Conservation (phyloP, 768 basidiomycete species). For the Hygrocybe punicea region DNA sequence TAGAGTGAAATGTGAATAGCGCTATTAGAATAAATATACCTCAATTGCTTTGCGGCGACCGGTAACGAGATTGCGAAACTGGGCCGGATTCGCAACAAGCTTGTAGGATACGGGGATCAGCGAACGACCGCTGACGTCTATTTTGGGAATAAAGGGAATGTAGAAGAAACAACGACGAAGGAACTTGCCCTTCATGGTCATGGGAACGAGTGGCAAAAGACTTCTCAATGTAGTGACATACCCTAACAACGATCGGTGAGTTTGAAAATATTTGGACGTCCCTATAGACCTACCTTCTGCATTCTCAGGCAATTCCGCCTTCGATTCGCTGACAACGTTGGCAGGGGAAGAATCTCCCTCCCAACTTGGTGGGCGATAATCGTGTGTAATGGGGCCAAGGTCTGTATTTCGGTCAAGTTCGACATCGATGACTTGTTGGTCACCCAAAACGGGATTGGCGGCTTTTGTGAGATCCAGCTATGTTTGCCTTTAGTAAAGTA, state of each 20-base stretch:
- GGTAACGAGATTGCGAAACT: slow-evolving; percentile 37
- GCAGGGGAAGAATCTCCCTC: background rate
- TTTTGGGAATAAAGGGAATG: background rate
- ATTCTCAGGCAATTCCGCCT: background rate
- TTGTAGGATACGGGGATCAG: slow-evolving; percentile 39
- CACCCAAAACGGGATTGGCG: slow-evolving; percentile 36
- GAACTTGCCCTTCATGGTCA: slow-evolving; percentile 40
- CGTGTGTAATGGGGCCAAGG: slow-evolving; percentile 33
- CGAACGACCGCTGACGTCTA: slow-evolving; percentile 28
- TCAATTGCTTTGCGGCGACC: slow-evolving; percentile 54
- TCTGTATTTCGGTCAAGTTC: slow-evolving; percentile 49
- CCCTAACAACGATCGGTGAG: slow-evolving; percentile 8
- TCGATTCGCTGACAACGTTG: background rate
- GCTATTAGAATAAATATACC: too few species aligned
- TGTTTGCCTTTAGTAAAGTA: background rate
- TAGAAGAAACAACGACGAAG: background rate
- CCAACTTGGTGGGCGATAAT: slow-evolving; percentile 24
- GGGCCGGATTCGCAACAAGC: slow-evolving; percentile 31
- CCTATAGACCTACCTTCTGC: background rate
- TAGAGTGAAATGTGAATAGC: background rate
- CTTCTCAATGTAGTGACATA: slow-evolving; percentile 31
- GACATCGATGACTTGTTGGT: slow-evolving; percentile 52
- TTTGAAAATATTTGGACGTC: background rate
- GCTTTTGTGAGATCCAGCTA: slow-evolving; percentile 44
- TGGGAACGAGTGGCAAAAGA: slow-evolving; percentile 39